Percentiles rank a stretch among this genome's conserved stretches.
phyloP scores from a whole-genome alignment of 495 filamentous ascomycete genomes.

The Haplographium delicatum region DNA sequence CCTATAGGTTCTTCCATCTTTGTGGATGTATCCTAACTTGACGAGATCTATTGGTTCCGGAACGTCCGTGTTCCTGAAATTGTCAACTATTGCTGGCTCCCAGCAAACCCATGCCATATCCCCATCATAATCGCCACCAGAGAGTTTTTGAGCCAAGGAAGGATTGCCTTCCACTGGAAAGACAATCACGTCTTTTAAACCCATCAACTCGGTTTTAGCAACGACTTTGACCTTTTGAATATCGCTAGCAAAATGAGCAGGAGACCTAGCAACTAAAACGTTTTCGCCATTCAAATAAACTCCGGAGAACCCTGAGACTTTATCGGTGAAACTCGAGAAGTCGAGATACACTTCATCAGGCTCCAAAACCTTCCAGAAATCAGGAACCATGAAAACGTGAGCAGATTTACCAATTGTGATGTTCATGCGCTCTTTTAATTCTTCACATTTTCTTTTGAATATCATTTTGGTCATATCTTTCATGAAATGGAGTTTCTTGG shows the following conservation, averaged over 20 bases:
- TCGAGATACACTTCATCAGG: slow-evolving; percentile 74
- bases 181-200: slow-evolving; percentile 82
- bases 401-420: slow-evolving; percentile 72
- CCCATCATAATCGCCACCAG: slow-evolving; percentile 93
- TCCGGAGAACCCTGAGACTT: slow-evolving; percentile 42
- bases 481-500: slow-evolving; percentile 53
- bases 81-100: slow-evolving; percentile 68
- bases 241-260: slow-evolving; percentile 75
- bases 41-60: slow-evolving; percentile 34
- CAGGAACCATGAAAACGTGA: slow-evolving; percentile 74
- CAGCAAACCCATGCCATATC: slow-evolving; percentile 89
- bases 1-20: slow-evolving; percentile 48
- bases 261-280: slow-evolving; percentile 79
- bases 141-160: slow-evolving; percentile 68
- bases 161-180: slow-evolving; percentile 72
- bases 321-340: slow-evolving; percentile 64
- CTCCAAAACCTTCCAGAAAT: slow-evolving; percentile 64
- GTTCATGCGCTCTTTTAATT: slow-evolving; percentile 56
- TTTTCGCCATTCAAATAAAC: slow-evolving; percentile 58
- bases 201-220: slow-evolving; percentile 60
- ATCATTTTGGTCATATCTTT: slow-evolving; percentile 34
- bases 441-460: slow-evolving; percentile 47
- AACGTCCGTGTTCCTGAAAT: slow-evolving; percentile 66
- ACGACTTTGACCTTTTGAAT: slow-evolving; percentile 63
- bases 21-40: slow-evolving; percentile 49